Evolutionary conservation across 2,329 filamentous ascomycete genomes (phyloP).

Genomic region (Penicillium sp.): DNA sequence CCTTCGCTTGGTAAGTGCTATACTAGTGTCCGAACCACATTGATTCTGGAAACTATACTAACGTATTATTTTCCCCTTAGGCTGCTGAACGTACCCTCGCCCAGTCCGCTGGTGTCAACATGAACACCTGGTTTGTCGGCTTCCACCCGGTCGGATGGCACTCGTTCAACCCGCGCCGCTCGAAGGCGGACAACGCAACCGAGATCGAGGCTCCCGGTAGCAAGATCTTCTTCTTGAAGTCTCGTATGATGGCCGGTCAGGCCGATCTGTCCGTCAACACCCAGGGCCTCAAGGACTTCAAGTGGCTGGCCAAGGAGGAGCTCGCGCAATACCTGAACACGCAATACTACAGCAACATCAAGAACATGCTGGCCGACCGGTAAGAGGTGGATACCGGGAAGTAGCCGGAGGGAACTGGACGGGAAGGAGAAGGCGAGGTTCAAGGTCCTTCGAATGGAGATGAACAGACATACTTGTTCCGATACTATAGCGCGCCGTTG

Average conservation of each 20-base stretch:
- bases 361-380: constrained; percentile 74
- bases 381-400: constrained; percentile 34
- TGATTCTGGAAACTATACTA: constrained; percentile 3
- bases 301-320: constrained; percentile 89
- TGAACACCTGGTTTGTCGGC: constrained; percentile 97
- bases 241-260: constrained; percentile 93
- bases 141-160: constrained; percentile 79
- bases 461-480: constrained; percentile 10
- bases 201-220: constrained; percentile 49
- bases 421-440: not conserved
- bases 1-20: constrained; percentile 64
- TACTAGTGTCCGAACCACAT: not conserved
- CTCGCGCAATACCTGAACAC: constrained; percentile 57
- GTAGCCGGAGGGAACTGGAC: not conserved
- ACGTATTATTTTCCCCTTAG: constrained; percentile 41
- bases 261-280: constrained; percentile 65
- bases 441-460: constrained; percentile 1
- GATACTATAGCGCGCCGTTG: constrained; percentile 15
- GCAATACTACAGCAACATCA: constrained; percentile 65
- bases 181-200: constrained; percentile 29
- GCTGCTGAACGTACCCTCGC: constrained; percentile 70
- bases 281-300: constrained; percentile 69
- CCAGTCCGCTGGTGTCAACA: constrained; percentile 74
- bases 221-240: constrained; percentile 95
- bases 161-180: constrained; percentile 46